Evolutionary conservation across 345 rosid genomes (phyloP), one percentile per base, ranked within the genome.

Genomic region (Hevea brasiliensis): DNA sequence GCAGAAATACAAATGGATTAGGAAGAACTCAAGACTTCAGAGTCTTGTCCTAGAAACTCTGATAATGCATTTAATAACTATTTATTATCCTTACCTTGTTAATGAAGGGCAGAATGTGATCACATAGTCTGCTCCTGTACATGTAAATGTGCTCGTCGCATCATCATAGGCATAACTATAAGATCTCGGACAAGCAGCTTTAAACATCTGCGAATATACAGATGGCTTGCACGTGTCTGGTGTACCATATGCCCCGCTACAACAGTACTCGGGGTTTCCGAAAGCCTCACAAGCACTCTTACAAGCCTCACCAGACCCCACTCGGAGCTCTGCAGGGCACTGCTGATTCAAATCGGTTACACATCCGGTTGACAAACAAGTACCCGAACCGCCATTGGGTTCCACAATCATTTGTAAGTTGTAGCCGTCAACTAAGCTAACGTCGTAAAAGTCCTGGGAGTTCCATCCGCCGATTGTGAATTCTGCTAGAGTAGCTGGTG

Each of bases 101-200:
- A 17, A n/a, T 7, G 82, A 79, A 65, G 82, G 82, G 79, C 82
- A 79, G 75, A 74, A 79, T 41, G 82, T 79, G 0, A 79, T 74
- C 1, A 53, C 41, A 53, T 79, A 79, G 70, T 74, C 75, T 41
- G 82, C 79, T 15, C 68, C 78, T 3, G 57, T 51, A 37, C 82
- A 79, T 1, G 82, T 79, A 51, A 79, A 79, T 37, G 78, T 79
- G 50, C 82, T 79, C 0, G 75, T 64, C 3, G 75, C 53, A 70
- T 79, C 82, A 53, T 79, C 82, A 13, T 74, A 74, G 5, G 79
- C 82, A 54, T 74, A 79, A 53, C 82, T 79, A 32, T 79, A 74
- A 15, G 82, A 65, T 51, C 58, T 70, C 2, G 82, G 82, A 54
- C 82, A 79, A 0, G 78, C 78, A 12, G 75, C 40, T 67, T 79